Evolutionary conservation across 495 filamentous ascomycete genomes (phyloP).

Genomic region (Neurospora intermedia): DNA sequence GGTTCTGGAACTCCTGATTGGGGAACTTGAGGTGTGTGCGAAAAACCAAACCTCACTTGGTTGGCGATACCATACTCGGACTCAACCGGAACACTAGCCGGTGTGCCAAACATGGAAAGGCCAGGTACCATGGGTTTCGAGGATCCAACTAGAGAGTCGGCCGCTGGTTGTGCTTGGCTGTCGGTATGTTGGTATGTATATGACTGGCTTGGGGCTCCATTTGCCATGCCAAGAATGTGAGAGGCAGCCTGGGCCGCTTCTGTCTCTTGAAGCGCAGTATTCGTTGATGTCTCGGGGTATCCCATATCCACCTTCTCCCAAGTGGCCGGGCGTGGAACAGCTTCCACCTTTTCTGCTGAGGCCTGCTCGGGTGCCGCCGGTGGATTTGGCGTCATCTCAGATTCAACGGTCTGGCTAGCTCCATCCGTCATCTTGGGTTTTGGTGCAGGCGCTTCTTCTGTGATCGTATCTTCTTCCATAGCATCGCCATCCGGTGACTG

Average conservation of each 20-base stretch:
- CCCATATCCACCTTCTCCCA: neutral
- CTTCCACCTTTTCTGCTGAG: neutral
- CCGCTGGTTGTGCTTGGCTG: neutral
- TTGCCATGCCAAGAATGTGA: neutral
- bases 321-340: neutral
- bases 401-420: constrained; percentile 35
- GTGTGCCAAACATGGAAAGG: constrained; percentile 18
- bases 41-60: constrained; percentile 26
- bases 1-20: neutral
- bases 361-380: neutral
- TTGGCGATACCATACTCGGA: constrained; percentile 14
- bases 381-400: constrained; percentile 18
- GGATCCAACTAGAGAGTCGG: constrained; percentile 7
- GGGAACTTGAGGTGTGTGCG: constrained; percentile 16
- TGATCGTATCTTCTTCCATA: constrained; percentile 24
- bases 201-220: neutral
- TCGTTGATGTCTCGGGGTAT: neutral
- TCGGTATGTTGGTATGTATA: neutral
- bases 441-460: constrained; percentile 1
- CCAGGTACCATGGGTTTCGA: constrained; percentile 2
- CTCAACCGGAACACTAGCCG: constrained; percentile 5
- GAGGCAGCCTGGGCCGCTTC: neutral
- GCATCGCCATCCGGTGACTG: constrained; percentile 12
- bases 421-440: constrained; percentile 33
- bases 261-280: neutral